Conservation (phyloP, 768 basidiomycete genomes). For the Lactarius psammicola region DNA sequence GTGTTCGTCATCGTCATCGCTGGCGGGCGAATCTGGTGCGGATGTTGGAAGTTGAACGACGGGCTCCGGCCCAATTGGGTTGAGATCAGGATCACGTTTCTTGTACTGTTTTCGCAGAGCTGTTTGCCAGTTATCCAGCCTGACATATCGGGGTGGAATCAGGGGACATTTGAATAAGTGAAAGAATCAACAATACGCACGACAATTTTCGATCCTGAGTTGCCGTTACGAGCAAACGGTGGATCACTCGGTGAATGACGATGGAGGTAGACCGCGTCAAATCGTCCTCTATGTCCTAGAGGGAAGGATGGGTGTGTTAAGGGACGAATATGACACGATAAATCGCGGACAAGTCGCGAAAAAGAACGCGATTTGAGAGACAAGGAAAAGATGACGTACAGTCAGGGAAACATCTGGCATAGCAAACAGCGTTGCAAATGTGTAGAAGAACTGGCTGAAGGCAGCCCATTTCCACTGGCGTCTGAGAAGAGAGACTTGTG, state of each 20-base stretch:
- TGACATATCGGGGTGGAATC: conserved; percentile 33
- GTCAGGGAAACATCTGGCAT: conserved; percentile 66
- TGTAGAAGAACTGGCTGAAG: conserved; percentile 86
- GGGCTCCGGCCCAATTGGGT: conserved; percentile 69
- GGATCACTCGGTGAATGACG: conserved; percentile 72
- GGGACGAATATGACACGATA: conserved; percentile 17
- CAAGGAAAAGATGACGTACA: conserved; percentile 42
- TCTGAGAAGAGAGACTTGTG: conserved; percentile 55
- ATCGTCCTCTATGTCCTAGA: conserved; percentile 78
- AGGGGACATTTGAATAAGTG: conserved; percentile 26
- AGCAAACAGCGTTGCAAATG: conserved; percentile 71
- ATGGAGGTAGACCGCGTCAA: conserved; percentile 56
- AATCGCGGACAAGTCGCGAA: background rate
- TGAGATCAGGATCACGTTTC: conserved; percentile 66
- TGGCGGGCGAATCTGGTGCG: conserved; percentile 30
- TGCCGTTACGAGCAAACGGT: conserved; percentile 66
- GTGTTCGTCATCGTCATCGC: conserved; percentile 29
- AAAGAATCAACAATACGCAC: conserved; percentile 43
- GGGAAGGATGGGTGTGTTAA: conserved; percentile 23
- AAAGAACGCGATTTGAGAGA: conserved; percentile 9
- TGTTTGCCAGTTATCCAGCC: conserved; percentile 76
- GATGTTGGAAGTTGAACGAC: conserved; percentile 29
- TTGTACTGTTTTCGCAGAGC: conserved; percentile 73
- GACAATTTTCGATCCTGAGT: conserved; percentile 79
- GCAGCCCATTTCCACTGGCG: conserved; percentile 92